Base-by-base conservation (phyloP, 345 rosid genomes). In the Arabis hirsuta region DNA sequence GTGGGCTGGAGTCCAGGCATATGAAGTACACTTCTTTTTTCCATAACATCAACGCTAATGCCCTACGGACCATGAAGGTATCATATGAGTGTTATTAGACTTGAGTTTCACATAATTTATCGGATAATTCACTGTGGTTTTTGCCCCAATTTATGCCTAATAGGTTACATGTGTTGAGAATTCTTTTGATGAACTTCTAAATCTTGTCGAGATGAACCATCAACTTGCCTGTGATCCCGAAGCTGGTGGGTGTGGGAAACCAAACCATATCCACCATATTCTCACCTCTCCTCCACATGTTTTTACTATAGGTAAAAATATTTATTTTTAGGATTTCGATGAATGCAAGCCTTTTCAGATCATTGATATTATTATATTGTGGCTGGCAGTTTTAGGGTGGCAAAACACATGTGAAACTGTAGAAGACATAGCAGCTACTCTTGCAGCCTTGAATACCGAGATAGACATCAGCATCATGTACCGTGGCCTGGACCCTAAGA, bases 41-140 rank as follows among this genome's bases (percentile, higher is more conserved):
- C 80, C 97, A 95, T 74, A 87, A 91, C 78, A 91, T 90, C 67
- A 95, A 95, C 77, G 98, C 99, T 61, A 90, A 83, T 84, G 85
- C 94, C 69, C 91, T 95, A 53, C 89, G 99, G 55, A 84, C 86
- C 46, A 86, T 70, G 86, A 91, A 95, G 97, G 99, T 95, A 79
- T 46, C 38, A 24, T 39, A 60, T 13, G n/a, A 73, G 26, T 71
- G 26, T 56, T 32, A 52, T 34, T 56, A 14, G 11, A 56, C 41
- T 9, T 29, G 34, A 38, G 4, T 34, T 64, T 19, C 27, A 51
- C 56, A 26, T 45, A 52, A 27, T 50, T 19, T 24, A 9, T 9
- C 14, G 9, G 27, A 26, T 12, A 41, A 73, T 52, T 65, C 43
- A 45, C 41, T 12, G 4, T 51, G 19, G 7, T 57, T 59, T 62